Percentiles rank a stretch among this genome's conserved stretches.
phyloP scores from a whole-genome alignment of 2,329 filamentous ascomycete genomes.

The Sodiomyces alkalinus region DNA sequence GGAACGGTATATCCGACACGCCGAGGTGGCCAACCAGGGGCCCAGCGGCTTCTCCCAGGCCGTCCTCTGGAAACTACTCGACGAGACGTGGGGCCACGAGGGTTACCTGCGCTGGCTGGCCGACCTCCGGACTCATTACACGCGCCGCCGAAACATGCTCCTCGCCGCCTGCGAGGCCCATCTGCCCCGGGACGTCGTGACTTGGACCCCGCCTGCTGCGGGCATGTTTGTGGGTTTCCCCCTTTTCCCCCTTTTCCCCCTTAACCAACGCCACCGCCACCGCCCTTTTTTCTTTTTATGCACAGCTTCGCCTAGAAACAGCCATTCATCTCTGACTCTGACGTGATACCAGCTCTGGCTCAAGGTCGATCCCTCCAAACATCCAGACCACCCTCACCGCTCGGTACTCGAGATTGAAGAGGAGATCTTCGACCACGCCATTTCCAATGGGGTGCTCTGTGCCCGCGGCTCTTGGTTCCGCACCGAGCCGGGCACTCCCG shows the following conservation, averaged over 20 bases:
- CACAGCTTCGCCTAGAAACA: background rate
- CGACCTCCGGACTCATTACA: slow-evolving; percentile 68
- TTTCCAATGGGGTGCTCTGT: slow-evolving; percentile 64
- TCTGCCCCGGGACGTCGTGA: slow-evolving; percentile 58
- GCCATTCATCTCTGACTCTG: background rate
- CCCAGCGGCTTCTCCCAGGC: slow-evolving; percentile 76
- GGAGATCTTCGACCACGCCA: slow-evolving; percentile 64
- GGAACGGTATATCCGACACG: slow-evolving; percentile 67
- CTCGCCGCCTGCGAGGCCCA: slow-evolving; percentile 66
- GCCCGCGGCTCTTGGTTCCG: slow-evolving; percentile 86
- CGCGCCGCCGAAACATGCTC: slow-evolving; percentile 59
- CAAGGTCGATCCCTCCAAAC: slow-evolving; percentile 47
- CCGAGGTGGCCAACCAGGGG: slow-evolving; percentile 72
- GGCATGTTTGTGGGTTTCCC: slow-evolving; percentile 81
- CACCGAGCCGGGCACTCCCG: slow-evolving; percentile 48
- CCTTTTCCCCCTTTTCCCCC: background rate
- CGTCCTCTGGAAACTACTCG: slow-evolving; percentile 74
- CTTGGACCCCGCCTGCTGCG: slow-evolving; percentile 65
- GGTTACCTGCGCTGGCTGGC: slow-evolving; percentile 87
- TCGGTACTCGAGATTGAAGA: slow-evolving; percentile 60
- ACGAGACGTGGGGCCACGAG: slow-evolving; percentile 85
- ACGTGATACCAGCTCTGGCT: slow-evolving; percentile 48
- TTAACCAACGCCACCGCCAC: background rate
- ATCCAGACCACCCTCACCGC: slow-evolving; percentile 41
- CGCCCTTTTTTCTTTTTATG: background rate